Base-by-base conservation (phyloP, 768 basidiomycete genomes). In the Auricularia cornea region DNA sequence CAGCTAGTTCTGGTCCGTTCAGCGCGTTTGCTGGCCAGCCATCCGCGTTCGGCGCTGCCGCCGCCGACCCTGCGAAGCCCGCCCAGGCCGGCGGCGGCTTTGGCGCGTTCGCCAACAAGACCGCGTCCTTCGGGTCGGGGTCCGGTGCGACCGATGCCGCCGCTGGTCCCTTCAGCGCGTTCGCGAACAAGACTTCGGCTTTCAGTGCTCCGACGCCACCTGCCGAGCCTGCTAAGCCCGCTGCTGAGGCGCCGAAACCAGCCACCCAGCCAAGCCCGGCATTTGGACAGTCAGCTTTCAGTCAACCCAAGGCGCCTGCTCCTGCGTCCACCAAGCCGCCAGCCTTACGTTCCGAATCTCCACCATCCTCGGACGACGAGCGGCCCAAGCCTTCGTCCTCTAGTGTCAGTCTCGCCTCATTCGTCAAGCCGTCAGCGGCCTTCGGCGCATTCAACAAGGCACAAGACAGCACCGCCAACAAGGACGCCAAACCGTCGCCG, bases 81-180 rank as follows among this genome's bases (percentile, higher is more conserved):
- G 75, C 72, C 2, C 76, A 75, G 64, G 64, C n/a, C n/a, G n/a
- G n/a, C 60, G 70, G 72, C 41, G 59, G 35, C 3, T 60, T 60
- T 38, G 59, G 31, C 11, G 35, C n/a, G 12, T 40, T 40, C 0
- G 59, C 35, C 23, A 14, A 23, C 30, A 44, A 76, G 48, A 64
- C 78, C 8, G 66, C 74, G 3, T 26, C 54, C 1, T 57, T 57
- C 29, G 54, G 28, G 11, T 2, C 12, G 10, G 28, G 12, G 12
- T 16, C 28, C 8, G 16, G 26, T 57, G 16, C 54, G 54, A 5
- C 30, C 54, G 2, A 20, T n/a, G 54, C 54, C n/a, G n/a, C n/a
- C n/a, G n/a, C n/a, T 20, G 64, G 69, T 10, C 70, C 64, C 18
- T 74, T 74, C 57, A 64, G 70, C 23, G 68, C 68, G 23, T 73